Base-by-base conservation (phyloP, 2,329 filamentous ascomycete species). In the Leptosphaerulina australis region DNA sequence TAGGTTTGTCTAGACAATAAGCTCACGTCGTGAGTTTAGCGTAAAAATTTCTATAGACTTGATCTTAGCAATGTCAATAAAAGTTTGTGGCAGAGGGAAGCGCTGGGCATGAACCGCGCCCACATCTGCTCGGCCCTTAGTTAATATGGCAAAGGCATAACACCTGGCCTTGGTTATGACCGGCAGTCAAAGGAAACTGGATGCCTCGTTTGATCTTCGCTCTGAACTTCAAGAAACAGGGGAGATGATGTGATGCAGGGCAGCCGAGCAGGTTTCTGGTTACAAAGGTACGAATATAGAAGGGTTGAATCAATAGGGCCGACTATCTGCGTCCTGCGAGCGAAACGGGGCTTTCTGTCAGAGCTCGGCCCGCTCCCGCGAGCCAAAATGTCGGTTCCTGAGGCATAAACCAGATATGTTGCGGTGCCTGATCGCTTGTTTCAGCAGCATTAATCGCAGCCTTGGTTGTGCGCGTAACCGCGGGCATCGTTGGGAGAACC, bases 301-400 rank as follows among this genome's bases (percentile, higher is more conserved):
- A 39, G 28, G 22, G 34, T 39, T 44, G 25, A 15, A 33, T 24
- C 3, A 50, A 17, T 36, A 41, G 48, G 48, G 26, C 48, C 48
- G 48, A 51, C 26, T 40, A 36, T 25, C 18, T 40, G 38, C 45
- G 30, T 48, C 21, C 45, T 48, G 29, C 36, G 46, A 38, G 37
- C 31, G 35, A 40, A 30, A 44, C 40, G 48, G 48, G 41, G 37
- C 38, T 51, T 45, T 51, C 48, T 51, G 41, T 51, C 41, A 51
- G 25, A 51, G 40, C 41, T 51, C 48, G 48, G 48, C 48, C 48
- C 48, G 48, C 48, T 51, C 48, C 48, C 48, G 48, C 26, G 48
- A 46, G 48, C 48, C 48, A 51, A 45, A 37, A 51, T 17, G 35
- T 43, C 48, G 48, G 48, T 51, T 37, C 48, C 41, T 46, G 31